Base-by-base conservation (phyloP, 805 yeast genomes). In the Cephaloascus albidus region DNA sequence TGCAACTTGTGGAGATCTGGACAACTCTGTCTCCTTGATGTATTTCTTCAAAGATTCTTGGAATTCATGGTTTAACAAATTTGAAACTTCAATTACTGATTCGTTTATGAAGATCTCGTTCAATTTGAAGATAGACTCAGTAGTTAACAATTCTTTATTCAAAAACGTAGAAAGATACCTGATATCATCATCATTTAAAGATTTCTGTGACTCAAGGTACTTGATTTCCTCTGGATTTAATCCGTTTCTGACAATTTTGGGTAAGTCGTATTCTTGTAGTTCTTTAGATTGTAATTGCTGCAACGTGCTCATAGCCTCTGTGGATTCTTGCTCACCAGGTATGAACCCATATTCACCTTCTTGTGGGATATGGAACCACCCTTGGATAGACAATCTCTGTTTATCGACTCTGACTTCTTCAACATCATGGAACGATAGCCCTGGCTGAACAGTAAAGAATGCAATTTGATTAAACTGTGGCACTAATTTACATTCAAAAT, bases 281-380 rank as follows among this genome's bases (percentile, higher is more conserved):
- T 79, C 85, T 42, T 82, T 78, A 8, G 85, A 74, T 49, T 86
- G 90, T 43, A 88, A 61, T 52, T 76, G 90, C 52, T 84, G 87
- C 45, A 88, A 70, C 0, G 96, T 85, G 34, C 87, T 76, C 50
- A 71, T 69, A 0, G 84, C 81, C 48, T 81, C 88, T 1, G 85
- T 78, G 30, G 66, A 75, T 51, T 81, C 90, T 56, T 86, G 88
- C 54, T 87, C 96, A 4, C 94, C 95, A 30, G 76, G 77, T 16
- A 78, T 72, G 52, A 59, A 90, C 0, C 97, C 97, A 27, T 74
- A 78, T 60, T 93, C 99, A 8, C 95, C 97, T 10, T 64, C 65
- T 56, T 93, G 97, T 3, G 99, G 99, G 38, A 89, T 85, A 58
- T 93, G 99, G 55, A 90, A 94, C 99, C 99, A 94, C 1, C 99